Conservation (phyloP, 306 rosid genomes). For the Macrotyloma uniflorum region DNA sequence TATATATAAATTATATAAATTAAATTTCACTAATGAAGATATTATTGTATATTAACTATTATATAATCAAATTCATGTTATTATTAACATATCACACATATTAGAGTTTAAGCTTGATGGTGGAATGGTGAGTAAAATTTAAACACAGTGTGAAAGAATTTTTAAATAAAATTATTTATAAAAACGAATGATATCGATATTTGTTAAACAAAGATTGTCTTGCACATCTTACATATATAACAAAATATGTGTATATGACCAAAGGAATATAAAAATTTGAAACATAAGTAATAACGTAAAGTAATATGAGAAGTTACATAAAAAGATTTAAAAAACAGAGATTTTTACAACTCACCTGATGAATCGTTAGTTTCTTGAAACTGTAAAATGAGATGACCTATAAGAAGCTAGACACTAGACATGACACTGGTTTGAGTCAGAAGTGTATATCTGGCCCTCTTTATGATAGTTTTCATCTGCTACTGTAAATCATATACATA, state of each 20-base stretch:
- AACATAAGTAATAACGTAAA: not conserved
- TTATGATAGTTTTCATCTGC: conserved; percentile 6
- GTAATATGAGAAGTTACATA: not conserved
- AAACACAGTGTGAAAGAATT: not conserved
- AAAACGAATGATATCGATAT: too few species aligned
- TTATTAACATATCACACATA: too few species aligned
- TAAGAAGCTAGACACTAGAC: conserved; percentile 21
- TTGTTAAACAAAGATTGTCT: not conserved
- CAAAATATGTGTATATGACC: not conserved
- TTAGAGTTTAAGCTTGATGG: too few species aligned
- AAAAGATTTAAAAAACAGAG: not conserved
- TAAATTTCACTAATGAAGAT: too few species aligned
- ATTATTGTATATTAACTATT: too few species aligned
- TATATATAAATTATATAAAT: too few species aligned
- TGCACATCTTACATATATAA: too few species aligned
- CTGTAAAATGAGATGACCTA: conserved; percentile 22
- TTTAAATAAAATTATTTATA: not conserved
- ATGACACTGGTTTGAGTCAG: conserved; percentile 25
- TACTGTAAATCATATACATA: not conserved
- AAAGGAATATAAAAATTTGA: not conserved
- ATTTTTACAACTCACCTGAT: not conserved
- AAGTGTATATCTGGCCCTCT: not conserved
- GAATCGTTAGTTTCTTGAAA: conserved; percentile 11
- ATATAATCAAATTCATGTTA: too few species aligned
- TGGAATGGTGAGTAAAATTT: not conserved